phyloP scores from a whole-genome alignment of 192 early-diverging fungal species.

The Mortierella antarctica region DNA sequence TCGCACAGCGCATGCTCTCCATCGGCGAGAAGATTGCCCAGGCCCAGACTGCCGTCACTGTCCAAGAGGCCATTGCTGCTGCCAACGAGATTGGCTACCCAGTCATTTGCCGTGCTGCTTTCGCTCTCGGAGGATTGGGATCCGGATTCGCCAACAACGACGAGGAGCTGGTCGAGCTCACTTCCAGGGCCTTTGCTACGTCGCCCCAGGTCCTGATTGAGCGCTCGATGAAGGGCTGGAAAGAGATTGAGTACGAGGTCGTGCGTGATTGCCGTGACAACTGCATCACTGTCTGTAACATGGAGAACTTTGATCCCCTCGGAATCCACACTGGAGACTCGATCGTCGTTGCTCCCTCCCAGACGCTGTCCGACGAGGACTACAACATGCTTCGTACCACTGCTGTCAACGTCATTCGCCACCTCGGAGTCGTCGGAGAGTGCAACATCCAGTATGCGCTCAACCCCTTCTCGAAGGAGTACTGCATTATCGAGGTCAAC shows the following conservation, averaged over 20 bases:
- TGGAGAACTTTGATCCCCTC: constrained; percentile 99
- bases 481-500: constrained; percentile 99
- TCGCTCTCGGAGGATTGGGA: constrained; percentile 95
- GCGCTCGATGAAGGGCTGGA: constrained; percentile 99
- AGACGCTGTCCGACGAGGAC: constrained; percentile 97
- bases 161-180: constrained; percentile 81
- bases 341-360: constrained; percentile 97
- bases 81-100: constrained; percentile 94
- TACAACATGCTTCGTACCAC: constrained; percentile 98
- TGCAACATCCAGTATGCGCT: constrained; percentile 99
- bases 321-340: constrained; percentile 99
- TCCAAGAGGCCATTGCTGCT: constrained; percentile 89
- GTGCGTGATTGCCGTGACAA: constrained; percentile 95
- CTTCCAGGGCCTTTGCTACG: constrained; percentile 88
- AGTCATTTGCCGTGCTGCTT: constrained; percentile 96
- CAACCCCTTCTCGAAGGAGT: constrained; percentile 94
- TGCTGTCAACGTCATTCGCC: constrained; percentile 96
- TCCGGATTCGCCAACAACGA: constrained; percentile 97
- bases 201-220: constrained; percentile 97
- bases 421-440: constrained; percentile 98
- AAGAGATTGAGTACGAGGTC: constrained; percentile 99
- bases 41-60: constrained; percentile 80
- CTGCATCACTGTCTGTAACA: constrained; percentile 99
- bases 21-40: constrained; percentile 95
- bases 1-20: constrained; percentile 82